A percentile compares a stretch with the other conserved stretches of the same genome.
Evolutionary conservation across 2,329 filamentous ascomycete genomes (phyloP).

Genomic region (Coniella lustricola): DNA sequence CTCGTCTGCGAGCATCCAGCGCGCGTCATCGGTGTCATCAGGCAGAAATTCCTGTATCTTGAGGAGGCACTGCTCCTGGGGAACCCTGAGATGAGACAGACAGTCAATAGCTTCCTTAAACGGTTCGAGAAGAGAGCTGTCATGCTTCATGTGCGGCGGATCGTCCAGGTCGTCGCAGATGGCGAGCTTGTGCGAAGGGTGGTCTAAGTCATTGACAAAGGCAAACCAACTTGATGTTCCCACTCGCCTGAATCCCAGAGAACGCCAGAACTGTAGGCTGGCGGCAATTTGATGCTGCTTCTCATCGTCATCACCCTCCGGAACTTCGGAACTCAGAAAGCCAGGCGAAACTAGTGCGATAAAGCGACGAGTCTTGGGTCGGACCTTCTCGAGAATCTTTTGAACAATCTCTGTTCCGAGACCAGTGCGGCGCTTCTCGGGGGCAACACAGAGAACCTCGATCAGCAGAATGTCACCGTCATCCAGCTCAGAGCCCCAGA

Average conservation of each 20-base stretch:
- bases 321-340: constrained; percentile 2
- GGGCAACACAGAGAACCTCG: constrained; percentile 16
- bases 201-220: constrained; percentile 15
- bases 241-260: constrained; percentile 27
- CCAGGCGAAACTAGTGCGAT: constrained; percentile 20
- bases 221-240: constrained; percentile 27
- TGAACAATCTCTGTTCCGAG: constrained; percentile 25
- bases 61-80: too few relatives aligned
- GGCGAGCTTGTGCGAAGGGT: too few relatives aligned
- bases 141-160: too few relatives aligned
- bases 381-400: constrained; percentile 23
- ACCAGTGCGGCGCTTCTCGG: constrained; percentile 20
- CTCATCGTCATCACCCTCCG: too few relatives aligned
- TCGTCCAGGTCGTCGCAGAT: too few relatives aligned
- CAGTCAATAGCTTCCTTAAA: too few relatives aligned
- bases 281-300: neutral
- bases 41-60: too few relatives aligned
- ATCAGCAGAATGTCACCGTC: constrained; percentile 22
- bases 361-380: constrained; percentile 9
- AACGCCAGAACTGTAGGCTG: constrained; percentile 21
- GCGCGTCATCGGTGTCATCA: too few relatives aligned
- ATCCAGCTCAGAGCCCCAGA: constrained; percentile 25
- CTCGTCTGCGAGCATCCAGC: too few relatives aligned
- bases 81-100: too few relatives aligned
- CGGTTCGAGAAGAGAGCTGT: too few relatives aligned